Conservation (phyloP, 805 yeast species). For the Saccharomycopsis selenospora region DNA sequence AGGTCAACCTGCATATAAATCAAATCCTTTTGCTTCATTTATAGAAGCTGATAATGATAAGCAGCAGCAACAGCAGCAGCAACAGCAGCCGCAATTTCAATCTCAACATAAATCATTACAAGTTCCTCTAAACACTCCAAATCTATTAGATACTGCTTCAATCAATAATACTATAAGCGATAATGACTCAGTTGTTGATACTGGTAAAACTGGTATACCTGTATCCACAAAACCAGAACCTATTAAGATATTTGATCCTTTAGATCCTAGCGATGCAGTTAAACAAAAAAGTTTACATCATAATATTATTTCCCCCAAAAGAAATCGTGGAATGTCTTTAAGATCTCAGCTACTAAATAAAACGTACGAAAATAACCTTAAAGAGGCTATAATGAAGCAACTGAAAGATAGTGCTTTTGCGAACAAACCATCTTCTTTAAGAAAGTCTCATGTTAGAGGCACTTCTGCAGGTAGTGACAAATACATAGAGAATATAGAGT, state of each 20-base stretch:
- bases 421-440: neutral
- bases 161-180: neutral
- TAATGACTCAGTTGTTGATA: too few species aligned
- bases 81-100: too few species aligned
- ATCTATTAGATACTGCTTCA: neutral
- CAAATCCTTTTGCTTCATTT: neutral
- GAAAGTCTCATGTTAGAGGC: neutral
- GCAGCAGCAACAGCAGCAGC: neutral
- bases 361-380: constrained; percentile 17
- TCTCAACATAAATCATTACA: neutral
- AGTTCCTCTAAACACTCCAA: neutral
- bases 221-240: neutral
- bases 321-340: constrained; percentile 20
- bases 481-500: constrained; percentile 15
- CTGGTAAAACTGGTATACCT: too few species aligned
- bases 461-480: neutral
- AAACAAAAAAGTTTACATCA: neutral
- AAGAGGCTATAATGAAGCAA: constrained; percentile 13
- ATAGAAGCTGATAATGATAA: neutral
- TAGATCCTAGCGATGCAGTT: too few species aligned
- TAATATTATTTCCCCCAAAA: constrained; percentile 14
- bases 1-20: neutral
- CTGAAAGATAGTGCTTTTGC: too few species aligned
- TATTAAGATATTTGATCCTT: neutral
- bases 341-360: constrained; percentile 17